These are phyloP conservation scores for Globisporangium echinulatum DNA, from an alignment of 352 stramenopile genomes.

Conservation along the genomic window DNA sequence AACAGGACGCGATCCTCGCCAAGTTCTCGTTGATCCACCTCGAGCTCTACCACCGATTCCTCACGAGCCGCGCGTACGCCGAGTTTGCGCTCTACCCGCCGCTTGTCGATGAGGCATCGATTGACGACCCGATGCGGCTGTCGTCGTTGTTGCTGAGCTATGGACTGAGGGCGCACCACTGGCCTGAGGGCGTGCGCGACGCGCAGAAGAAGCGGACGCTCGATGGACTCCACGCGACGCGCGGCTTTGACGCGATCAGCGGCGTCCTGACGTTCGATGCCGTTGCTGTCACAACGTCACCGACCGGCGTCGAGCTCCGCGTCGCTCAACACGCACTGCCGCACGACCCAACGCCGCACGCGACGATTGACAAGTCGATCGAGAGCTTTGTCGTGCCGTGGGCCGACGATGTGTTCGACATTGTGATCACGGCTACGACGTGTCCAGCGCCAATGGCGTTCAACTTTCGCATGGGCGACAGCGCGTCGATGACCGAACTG, in stretches of 20 bases:
- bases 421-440: constrained; percentile 31
- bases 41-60: constrained; percentile 80
- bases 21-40: constrained; percentile 85
- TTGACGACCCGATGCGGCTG: constrained; percentile 67
- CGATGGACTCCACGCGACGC: constrained; percentile 51
- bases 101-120: constrained; percentile 41
- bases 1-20: constrained; percentile 78
- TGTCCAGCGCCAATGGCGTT: constrained; percentile 59
- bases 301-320: constrained; percentile 27
- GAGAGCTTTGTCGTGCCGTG: constrained; percentile 70
- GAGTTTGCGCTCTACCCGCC: constrained; percentile 81
- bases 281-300: constrained; percentile 20
- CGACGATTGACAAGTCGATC: constrained; percentile 54
- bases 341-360: constrained; percentile 35
- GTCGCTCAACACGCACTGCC: constrained; percentile 47
- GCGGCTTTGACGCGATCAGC: constrained; percentile 71
- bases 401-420: constrained; percentile 34
- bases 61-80: constrained; percentile 77
- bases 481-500: constrained; percentile 57
- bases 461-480: constrained; percentile 77
- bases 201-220: constrained; percentile 55
- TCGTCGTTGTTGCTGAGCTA: constrained; percentile 73
- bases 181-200: constrained; percentile 46
- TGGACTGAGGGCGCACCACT: constrained; percentile 76
- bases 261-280: constrained; percentile 76